These are phyloP conservation scores for Teratosphaeria viscida DNA, from an alignment of 2,329 filamentous ascomycete genomes.

Conservation along the genomic window DNA sequence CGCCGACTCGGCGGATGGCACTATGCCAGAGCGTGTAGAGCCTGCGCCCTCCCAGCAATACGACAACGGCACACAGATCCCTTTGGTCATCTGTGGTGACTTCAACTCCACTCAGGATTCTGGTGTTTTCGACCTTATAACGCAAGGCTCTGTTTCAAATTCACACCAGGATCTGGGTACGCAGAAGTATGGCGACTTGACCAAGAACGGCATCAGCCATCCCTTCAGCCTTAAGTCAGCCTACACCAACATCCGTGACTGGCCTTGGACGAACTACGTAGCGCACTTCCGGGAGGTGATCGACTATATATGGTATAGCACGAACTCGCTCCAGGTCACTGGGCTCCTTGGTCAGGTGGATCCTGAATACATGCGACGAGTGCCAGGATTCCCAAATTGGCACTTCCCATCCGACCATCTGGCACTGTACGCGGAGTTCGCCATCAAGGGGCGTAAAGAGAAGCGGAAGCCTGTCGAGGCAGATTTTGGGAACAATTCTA, in stretches of 20 bases:
- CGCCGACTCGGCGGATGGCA: slow-evolving; percentile 39
- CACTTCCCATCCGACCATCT: slow-evolving; percentile 92
- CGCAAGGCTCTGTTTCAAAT: slow-evolving; percentile 65
- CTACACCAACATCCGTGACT: slow-evolving; percentile 73
- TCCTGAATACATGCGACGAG: slow-evolving; percentile 69
- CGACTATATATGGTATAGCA: slow-evolving; percentile 97
- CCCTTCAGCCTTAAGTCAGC: slow-evolving; percentile 89
- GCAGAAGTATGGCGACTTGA: slow-evolving; percentile 87
- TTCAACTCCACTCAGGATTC: slow-evolving; percentile 87
- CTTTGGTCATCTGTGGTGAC: slow-evolving; percentile 83
- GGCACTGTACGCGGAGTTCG: slow-evolving; percentile 79
- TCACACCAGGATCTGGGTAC: slow-evolving; percentile 70
- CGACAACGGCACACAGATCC: slow-evolving; percentile 73
- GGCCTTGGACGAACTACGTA: slow-evolving; percentile 94
- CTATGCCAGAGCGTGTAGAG: slow-evolving; percentile 38
- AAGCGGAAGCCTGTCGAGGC: slow-evolving; percentile 25
- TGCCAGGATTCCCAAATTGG: slow-evolving; percentile 87
- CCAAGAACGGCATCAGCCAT: slow-evolving; percentile 81
- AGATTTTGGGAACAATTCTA: slow-evolving; percentile 19
- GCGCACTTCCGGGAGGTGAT: slow-evolving; percentile 86
- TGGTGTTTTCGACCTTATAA: slow-evolving; percentile 83
- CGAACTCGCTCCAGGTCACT: slow-evolving; percentile 75
- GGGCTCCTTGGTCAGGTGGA: slow-evolving; percentile 80
- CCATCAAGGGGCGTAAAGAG: slow-evolving; percentile 78
- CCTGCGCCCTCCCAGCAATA: slow-evolving; percentile 81